Conservation (phyloP, 768 basidiomycete genomes). For the Pisolithus marmoratus region DNA sequence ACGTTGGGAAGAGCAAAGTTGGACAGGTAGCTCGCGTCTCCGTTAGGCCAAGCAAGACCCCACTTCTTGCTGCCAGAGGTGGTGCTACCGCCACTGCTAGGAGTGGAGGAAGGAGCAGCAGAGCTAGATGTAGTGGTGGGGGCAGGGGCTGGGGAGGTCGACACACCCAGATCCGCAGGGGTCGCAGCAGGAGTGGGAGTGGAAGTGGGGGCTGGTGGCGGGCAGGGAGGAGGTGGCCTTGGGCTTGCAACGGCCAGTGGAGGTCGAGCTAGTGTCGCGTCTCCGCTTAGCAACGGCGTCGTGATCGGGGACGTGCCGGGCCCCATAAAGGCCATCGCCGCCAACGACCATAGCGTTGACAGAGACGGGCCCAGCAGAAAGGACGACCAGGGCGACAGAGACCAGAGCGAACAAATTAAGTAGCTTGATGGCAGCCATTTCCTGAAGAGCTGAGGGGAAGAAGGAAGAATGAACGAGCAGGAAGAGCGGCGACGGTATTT, state of each 20-base stretch:
- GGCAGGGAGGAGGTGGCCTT: conserved; percentile 32
- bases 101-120: conserved; percentile 13
- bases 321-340: conserved; percentile 28
- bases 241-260: conserved; percentile 52
- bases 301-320: conserved; percentile 43
- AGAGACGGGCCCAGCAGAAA: conserved; percentile 40
- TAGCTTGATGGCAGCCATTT: conserved; percentile 49
- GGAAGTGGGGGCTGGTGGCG: conserved; percentile 12
- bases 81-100: background rate
- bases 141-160: conserved; percentile 9
- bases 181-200: background rate
- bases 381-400: conserved; percentile 50
- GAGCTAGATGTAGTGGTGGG: conserved; percentile 15
- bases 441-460: background rate
- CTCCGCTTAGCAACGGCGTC: conserved; percentile 47
- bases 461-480: conserved; percentile 4
- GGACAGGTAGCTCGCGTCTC: conserved; percentile 37
- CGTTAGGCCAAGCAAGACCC: conserved; percentile 62
- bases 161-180: conserved; percentile 5
- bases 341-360: conserved; percentile 47
- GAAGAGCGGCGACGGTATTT: background rate
- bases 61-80: conserved; percentile 36
- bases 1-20: conserved; percentile 42
- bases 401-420: conserved; percentile 55
- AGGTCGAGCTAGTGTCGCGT: conserved; percentile 23